Evolutionary conservation across 2,329 filamentous ascomycete species (phyloP), one percentile per base, ranked within the genome.

Genomic region (Sphaerulina musiva): DNA sequence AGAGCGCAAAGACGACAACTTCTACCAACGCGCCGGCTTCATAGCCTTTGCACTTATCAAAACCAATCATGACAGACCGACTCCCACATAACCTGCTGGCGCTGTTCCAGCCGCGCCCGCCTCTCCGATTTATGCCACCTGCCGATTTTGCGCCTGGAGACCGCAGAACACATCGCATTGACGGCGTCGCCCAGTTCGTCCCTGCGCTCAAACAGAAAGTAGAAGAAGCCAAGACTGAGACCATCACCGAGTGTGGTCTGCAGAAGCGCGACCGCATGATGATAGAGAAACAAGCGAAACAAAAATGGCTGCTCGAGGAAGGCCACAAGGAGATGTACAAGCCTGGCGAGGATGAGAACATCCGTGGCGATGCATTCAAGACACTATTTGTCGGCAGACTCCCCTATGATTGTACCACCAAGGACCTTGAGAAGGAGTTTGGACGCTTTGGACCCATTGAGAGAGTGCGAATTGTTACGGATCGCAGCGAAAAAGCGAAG

Each of bases 361-460:
- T 95, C 61, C 83, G 90, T 60, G 92, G 93, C 53, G 91, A 97
- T 74, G 86, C 92, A 1, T 96, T 93, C 78, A 95, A 89, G 74
- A 98, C 93, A 11, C 78, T 98, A 48, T 95, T 98, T 66, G 87
- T 97, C 51, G 86, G 89, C 50, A 85, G 93, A 51, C 79, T 98
- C 46, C 90, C 86, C 68, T 98, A 96, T 69, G 87, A 93, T 55
- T 86, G 87, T 45, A 90, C 88, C 60, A 87, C 92, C 66, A 83
- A 90, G 64, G 93, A 98, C 68, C 78, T 98, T 41, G 90, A 96
- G 74, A 82, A 87, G 65, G 92, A 96, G 69, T 98, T 98, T 72
- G 86, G 87, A 23, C 86, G 92, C 53, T 96, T 91, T 70, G 93
- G 93, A 23, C 87, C 90, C 3, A 95, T 98, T 70, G 93, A 97